Conservation (phyloP, 768 basidiomycete species). For the Guyanaporus albipodus region DNA sequence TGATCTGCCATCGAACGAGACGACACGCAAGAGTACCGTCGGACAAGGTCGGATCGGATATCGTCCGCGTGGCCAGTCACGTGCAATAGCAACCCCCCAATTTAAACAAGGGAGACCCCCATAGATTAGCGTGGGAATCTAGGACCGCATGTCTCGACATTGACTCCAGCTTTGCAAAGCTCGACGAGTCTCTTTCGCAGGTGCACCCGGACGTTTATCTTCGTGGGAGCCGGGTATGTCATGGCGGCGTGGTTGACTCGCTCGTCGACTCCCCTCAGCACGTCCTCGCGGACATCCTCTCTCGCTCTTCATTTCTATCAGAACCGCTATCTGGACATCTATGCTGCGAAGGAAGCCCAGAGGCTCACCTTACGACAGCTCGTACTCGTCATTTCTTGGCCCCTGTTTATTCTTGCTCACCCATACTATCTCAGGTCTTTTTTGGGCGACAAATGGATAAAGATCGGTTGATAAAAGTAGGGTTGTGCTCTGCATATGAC, state of each 20-base stretch:
- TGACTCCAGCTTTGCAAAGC: no score
- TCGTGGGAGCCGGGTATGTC: conserved; percentile 24
- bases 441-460: conserved; percentile 81
- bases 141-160: no score
- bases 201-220: neutral
- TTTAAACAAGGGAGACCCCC: no score
- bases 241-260: conserved; percentile 16
- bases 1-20: neutral
- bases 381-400: conserved; percentile 38
- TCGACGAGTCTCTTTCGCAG: neutral
- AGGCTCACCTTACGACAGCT: conserved; percentile 75
- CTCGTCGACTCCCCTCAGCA: neutral
- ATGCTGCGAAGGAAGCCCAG: conserved; percentile 70
- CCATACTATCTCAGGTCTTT: conserved; percentile 53
- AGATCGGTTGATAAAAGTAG: conserved; percentile 71
- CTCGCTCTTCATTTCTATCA: conserved; percentile 70
- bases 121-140: no score
- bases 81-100: no score
- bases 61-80: no score
- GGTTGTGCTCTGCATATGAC: no score
- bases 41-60: no score
- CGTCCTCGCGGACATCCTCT: conserved; percentile 32
- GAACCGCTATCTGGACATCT: conserved; percentile 76
- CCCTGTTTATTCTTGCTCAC: neutral
- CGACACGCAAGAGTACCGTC: no score